Percentiles rank a stretch among this genome's conserved stretches.
phyloP scores from a whole-genome alignment of 306 rosid genomes.

The Senna siamea region DNA sequence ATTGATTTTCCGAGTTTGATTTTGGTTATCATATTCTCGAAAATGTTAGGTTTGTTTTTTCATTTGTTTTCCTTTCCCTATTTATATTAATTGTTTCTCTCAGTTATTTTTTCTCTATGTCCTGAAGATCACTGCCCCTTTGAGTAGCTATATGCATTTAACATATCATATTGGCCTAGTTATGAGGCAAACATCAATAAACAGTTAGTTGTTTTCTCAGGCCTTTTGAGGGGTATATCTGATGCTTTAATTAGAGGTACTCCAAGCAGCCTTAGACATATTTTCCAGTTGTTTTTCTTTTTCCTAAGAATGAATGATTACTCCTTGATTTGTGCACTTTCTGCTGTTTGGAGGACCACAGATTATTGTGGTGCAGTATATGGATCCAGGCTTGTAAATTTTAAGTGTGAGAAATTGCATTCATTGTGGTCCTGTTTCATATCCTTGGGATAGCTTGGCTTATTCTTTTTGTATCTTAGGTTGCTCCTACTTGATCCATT shows the following conservation, averaged over 20 bases:
- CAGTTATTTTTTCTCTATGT: neutral
- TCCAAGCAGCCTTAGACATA: constrained; percentile 19
- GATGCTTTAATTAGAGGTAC: neutral
- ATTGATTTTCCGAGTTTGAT: neutral
- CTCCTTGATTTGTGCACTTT: neutral
- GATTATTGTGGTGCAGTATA: neutral
- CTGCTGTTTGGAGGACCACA: constrained; percentile 1
- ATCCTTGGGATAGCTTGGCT: neutral
- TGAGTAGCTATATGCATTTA: constrained; percentile 24
- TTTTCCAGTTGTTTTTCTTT: neutral
- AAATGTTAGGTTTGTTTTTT: neutral
- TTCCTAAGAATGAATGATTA: neutral
- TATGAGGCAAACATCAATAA: constrained; percentile 27
- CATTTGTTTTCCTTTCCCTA: neutral
- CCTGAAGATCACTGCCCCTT: constrained; percentile 21
- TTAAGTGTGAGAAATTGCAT: neutral
- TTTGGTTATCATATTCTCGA: neutral
- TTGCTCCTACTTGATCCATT: neutral
- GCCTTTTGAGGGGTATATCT: constrained; percentile 23
- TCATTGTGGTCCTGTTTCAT: neutral
- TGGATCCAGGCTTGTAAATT: neutral
- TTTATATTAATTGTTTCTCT: neutral
- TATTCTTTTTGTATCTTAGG: neutral
- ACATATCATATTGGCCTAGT: constrained; percentile 28
- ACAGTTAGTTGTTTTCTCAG: constrained; percentile 17